Conservation (phyloP, 176 grass and related monocot species). For the Ananas comosus region DNA sequence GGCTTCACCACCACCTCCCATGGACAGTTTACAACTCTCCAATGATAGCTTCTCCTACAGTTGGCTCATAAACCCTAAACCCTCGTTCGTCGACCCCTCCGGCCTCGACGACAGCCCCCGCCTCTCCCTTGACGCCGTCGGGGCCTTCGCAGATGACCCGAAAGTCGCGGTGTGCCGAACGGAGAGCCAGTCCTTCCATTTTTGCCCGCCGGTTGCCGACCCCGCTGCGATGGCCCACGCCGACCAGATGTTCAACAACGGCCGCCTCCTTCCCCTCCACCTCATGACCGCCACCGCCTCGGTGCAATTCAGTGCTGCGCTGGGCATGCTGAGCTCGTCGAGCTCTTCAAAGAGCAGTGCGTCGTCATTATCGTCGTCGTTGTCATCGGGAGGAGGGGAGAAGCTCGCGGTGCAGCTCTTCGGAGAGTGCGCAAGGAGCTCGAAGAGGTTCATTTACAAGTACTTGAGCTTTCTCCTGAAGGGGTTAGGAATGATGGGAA, state of each 20-base stretch:
- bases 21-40: conserved; percentile 21
- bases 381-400: not conserved
- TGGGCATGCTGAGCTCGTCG: conserved; percentile 9
- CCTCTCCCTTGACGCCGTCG: not conserved
- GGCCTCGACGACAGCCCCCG: not conserved
- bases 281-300: not conserved
- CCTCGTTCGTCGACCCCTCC: not conserved
- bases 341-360: not conserved
- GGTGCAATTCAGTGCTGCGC: not conserved
- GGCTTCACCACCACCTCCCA: not conserved
- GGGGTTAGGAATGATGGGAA: conserved; percentile 13
- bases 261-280: conserved; percentile 36
- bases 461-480: conserved; percentile 25
- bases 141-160: conserved; percentile 5
- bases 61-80: conserved; percentile 31
- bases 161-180: not conserved
- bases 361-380: not conserved
- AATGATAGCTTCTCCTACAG: conserved; percentile 43
- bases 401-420: conserved; percentile 17
- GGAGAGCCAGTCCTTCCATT: conserved; percentile 17
- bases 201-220: conserved; percentile 1
- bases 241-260: conserved; percentile 41
- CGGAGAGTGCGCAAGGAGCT: conserved; percentile 5
- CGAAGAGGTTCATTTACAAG: conserved; percentile 14
- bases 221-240: conserved; percentile 21